Percentiles rank a stretch among this genome's conserved stretches.
phyloP scores from a whole-genome alignment of 139 green algal genomes.

The Nannochloris sp. region DNA sequence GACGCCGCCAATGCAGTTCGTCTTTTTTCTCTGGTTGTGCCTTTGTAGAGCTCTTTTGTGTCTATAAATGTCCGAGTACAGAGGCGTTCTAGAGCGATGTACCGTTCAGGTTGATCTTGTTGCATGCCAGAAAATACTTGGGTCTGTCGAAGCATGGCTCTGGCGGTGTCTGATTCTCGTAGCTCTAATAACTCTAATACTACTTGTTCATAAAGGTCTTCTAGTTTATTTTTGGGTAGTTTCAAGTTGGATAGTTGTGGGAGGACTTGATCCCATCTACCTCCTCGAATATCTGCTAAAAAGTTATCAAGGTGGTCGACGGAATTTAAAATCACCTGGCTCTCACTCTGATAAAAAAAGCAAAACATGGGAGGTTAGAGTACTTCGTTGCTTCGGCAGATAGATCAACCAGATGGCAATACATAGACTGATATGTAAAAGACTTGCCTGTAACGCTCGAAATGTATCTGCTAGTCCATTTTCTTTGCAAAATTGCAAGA shows the following conservation, averaged over 20 bases:
- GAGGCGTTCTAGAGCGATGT: conserved; percentile 78
- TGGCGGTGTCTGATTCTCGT: conserved; percentile 83
- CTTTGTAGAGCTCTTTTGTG: conserved; percentile 64
- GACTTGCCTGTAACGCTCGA: conserved; percentile 67
- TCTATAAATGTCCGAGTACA: conserved; percentile 70
- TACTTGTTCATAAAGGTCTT: conserved; percentile 94
- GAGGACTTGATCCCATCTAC: conserved; percentile 87
- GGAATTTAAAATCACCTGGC: conserved; percentile 89
- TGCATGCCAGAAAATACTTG: conserved; percentile 74
- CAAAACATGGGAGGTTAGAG: neutral
- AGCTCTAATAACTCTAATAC: conserved; percentile 95
- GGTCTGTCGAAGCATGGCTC: conserved; percentile 84
- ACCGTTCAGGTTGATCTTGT: conserved; percentile 76
- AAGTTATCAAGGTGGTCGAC: conserved; percentile 89
- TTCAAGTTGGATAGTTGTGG: conserved; percentile 75
- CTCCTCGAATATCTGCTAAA: conserved; percentile 77
- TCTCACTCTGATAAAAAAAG: conserved; percentile 68
- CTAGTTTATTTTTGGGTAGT: conserved; percentile 78
- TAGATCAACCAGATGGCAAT: too few species aligned
- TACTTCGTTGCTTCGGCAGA: too few species aligned
- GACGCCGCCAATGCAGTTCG: conserved; percentile 66
- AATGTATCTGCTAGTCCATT: conserved; percentile 83
- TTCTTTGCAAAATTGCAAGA: conserved; percentile 97
- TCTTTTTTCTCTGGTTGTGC: conserved; percentile 77
- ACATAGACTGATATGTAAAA: too few species aligned